A percentile compares a stretch with the other conserved stretches of the same genome.
Evolutionary conservation across 164 flowering plant species (phyloP).

Genomic region (Saururus chinensis): DNA sequence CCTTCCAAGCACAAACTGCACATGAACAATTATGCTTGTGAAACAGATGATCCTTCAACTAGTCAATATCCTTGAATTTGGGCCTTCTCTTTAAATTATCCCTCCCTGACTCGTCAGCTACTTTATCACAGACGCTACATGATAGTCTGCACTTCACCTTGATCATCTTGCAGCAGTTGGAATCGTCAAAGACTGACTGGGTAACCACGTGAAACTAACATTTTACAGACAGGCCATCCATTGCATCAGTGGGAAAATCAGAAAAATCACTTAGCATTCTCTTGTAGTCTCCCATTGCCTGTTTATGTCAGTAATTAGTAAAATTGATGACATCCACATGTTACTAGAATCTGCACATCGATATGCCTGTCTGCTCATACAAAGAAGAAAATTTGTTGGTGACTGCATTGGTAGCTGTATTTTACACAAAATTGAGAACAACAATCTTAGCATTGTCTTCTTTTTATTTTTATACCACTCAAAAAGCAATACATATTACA

Average conservation of each 20-base stretch:
- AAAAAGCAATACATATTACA: too few relatives aligned
- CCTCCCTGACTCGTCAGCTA: slow-evolving; percentile 34
- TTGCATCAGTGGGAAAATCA: slow-evolving; percentile 43
- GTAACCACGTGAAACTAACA: slow-evolving; percentile 92
- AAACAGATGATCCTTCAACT: slow-evolving; percentile 72
- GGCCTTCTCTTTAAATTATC: slow-evolving; percentile 41
- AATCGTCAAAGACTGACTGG: slow-evolving; percentile 75
- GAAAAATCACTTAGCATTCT: slow-evolving; percentile 59
- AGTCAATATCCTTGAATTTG: slow-evolving; percentile 57
- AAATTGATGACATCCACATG: background rate
- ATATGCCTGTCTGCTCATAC: too few relatives aligned
- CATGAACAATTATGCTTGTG: slow-evolving; percentile 71
- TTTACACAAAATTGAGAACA: too few relatives aligned
- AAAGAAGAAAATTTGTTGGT: too few relatives aligned
- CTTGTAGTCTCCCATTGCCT: slow-evolving; percentile 92
- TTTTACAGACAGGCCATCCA: slow-evolving; percentile 57
- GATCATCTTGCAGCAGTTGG: slow-evolving; percentile 81
- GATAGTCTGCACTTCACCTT: slow-evolving; percentile 95
- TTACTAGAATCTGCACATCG: too few relatives aligned
- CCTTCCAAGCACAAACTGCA: slow-evolving; percentile 81
- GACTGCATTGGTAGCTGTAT: too few relatives aligned
- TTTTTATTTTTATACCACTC: too few relatives aligned
- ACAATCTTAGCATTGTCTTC: too few relatives aligned
- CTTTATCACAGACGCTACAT: slow-evolving; percentile 68
- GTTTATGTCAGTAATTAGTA: slow-evolving; percentile 7